phyloP scores from a whole-genome alignment of 2,329 filamentous ascomycete species.

The Pseudogymnoascus pannorum region DNA sequence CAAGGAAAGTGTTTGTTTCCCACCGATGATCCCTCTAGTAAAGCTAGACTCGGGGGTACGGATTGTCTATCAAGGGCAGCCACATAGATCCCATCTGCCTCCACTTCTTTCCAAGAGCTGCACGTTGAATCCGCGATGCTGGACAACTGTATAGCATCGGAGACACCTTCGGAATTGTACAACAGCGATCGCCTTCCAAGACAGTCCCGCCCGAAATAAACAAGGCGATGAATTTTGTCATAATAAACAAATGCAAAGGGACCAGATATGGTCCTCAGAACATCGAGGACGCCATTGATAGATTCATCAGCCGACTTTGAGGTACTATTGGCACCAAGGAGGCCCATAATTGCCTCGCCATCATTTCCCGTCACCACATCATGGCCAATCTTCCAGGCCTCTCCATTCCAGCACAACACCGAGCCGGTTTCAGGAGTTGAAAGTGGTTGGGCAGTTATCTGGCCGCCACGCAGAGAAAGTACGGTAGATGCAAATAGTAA shows the following conservation, averaged over 20 bases:
- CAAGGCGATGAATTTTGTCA: slow-evolving; percentile 49
- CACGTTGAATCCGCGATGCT: slow-evolving; percentile 56
- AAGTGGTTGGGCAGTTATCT: slow-evolving; percentile 67
- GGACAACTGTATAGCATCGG: slow-evolving; percentile 51
- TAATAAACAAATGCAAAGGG: slow-evolving; percentile 88
- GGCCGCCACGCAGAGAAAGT: slow-evolving; percentile 74
- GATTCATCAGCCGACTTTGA: slow-evolving; percentile 15
- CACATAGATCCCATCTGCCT: slow-evolving; percentile 71
- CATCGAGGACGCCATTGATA: slow-evolving; percentile 38
- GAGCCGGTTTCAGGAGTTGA: slow-evolving; percentile 48
- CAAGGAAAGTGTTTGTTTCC: slow-evolving; percentile 8
- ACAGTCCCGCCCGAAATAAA: slow-evolving; percentile 83
- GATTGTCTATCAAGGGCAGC: slow-evolving; percentile 16
- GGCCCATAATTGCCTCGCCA: slow-evolving; percentile 58
- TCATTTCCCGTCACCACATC: slow-evolving; percentile 65
- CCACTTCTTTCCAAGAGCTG: slow-evolving; percentile 67
- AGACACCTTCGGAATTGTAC: slow-evolving; percentile 38
- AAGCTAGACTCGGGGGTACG: neutral
- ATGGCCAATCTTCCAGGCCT: slow-evolving; percentile 72
- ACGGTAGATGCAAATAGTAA: slow-evolving; percentile 75
- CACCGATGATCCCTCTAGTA: slow-evolving; percentile 4
- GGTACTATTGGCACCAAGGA: slow-evolving; percentile 39
- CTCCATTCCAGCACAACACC: slow-evolving; percentile 92
- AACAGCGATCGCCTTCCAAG: slow-evolving; percentile 81
- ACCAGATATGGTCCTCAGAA: slow-evolving; percentile 59